phyloP scores from a whole-genome alignment of 2,329 filamentous ascomycete genomes.

The Simplicillium sp. region DNA sequence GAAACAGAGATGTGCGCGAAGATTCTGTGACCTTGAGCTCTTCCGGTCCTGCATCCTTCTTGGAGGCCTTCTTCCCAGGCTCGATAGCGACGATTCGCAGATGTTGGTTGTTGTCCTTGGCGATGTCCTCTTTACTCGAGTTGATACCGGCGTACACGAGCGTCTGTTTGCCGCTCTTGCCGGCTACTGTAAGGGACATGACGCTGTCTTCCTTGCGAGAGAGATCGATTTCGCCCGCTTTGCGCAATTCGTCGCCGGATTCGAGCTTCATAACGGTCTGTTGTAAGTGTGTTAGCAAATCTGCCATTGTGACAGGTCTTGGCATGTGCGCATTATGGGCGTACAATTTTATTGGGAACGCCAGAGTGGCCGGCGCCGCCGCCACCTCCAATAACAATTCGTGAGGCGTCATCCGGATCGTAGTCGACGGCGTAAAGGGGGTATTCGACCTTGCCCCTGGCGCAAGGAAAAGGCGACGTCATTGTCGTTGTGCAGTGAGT shows the following conservation, averaged over 20 bases:
- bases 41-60: constrained; percentile 17
- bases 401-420: constrained; percentile 67
- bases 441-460: constrained; percentile 64
- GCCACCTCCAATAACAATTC: constrained; percentile 76
- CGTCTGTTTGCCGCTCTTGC: constrained; percentile 44
- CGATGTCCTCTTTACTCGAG: constrained; percentile 61
- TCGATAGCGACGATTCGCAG: constrained; percentile 65
- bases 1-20: constrained; percentile 43
- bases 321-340: constrained; percentile 17
- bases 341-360: constrained; percentile 78
- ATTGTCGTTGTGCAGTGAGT: constrained; percentile 12
- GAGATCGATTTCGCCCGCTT: constrained; percentile 65
- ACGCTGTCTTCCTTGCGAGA: constrained; percentile 83
- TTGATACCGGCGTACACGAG: constrained; percentile 70
- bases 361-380: constrained; percentile 75
- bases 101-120: constrained; percentile 73
- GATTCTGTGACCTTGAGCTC: constrained; percentile 37
- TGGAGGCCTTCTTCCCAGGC: constrained; percentile 21
- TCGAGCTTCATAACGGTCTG: constrained; percentile 67
- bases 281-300: neutral
- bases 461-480: constrained; percentile 32
- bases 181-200: constrained; percentile 67
- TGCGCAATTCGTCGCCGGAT: constrained; percentile 50
- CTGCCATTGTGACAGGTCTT: neutral
- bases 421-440: constrained; percentile 85